Percentiles rank a stretch among this genome's conserved stretches.
Evolutionary conservation across 2,329 filamentous ascomycete genomes (phyloP).

Genomic region (Fusarium austroafricanum): DNA sequence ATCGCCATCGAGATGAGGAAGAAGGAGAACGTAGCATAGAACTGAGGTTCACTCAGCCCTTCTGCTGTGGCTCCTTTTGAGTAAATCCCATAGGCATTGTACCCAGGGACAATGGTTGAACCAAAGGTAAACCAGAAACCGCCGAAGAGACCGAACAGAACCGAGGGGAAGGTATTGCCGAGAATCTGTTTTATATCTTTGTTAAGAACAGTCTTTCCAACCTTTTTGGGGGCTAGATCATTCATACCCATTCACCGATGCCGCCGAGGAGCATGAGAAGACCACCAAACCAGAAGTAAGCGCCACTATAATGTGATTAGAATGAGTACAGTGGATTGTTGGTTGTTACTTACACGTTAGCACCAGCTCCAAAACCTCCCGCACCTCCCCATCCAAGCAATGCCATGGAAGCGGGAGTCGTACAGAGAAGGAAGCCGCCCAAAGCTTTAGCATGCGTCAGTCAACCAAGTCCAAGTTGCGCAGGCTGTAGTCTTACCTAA

Average conservation of each 20-base stretch:
- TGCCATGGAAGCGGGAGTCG: not conserved
- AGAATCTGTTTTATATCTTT: not conserved
- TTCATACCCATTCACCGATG: conserved; percentile 4
- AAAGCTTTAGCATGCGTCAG: not conserved
- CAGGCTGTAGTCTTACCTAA: not conserved
- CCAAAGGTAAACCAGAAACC: conserved; percentile 2
- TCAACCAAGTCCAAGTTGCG: too few species aligned
- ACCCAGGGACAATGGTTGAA: not conserved
- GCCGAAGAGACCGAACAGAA: not conserved
- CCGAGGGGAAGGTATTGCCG: not conserved
- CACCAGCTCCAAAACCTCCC: not conserved
- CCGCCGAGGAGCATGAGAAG: not conserved
- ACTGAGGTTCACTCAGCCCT: not conserved
- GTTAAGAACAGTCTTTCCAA: not conserved
- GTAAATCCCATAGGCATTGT: not conserved
- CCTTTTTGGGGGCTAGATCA: not conserved
- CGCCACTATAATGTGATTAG: not conserved
- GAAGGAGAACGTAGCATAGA: not conserved
- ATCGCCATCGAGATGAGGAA: not conserved
- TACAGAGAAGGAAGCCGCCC: not conserved
- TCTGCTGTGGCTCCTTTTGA: not conserved
- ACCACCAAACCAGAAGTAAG: not conserved
- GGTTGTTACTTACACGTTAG: not conserved
- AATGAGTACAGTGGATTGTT: too few species aligned
- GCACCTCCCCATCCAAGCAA: not conserved